These are phyloP conservation scores for Saxispiralis lemnorum DNA, from an alignment of 495 filamentous ascomycete species.

Conservation along the genomic window DNA sequence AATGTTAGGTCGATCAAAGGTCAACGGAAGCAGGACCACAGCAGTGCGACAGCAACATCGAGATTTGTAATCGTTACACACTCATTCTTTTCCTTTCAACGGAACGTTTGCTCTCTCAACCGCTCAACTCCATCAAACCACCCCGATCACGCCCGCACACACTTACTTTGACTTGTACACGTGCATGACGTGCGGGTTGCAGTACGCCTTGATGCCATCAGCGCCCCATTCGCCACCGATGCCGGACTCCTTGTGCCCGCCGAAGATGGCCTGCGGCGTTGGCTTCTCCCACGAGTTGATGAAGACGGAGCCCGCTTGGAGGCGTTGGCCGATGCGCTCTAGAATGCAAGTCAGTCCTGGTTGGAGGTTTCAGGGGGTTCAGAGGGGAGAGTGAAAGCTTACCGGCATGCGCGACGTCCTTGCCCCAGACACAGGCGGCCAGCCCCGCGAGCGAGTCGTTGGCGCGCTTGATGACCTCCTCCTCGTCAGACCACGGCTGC, in stretches of 20 bases:
- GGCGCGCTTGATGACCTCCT: slow-evolving; percentile 33
- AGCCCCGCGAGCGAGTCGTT: slow-evolving; percentile 33
- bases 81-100: too few relatives aligned
- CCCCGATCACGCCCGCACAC: too few relatives aligned
- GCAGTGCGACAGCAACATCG: too few relatives aligned
- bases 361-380: too few relatives aligned
- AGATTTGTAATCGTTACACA: too few relatives aligned
- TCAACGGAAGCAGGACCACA: too few relatives aligned
- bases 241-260: slow-evolving; percentile 48
- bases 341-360: too few relatives aligned
- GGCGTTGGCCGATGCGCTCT: slow-evolving; percentile 24
- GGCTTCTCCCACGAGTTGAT: slow-evolving; percentile 28
- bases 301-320: slow-evolving; percentile 33
- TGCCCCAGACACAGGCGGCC: slow-evolving; percentile 34
- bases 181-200: slow-evolving; percentile 34
- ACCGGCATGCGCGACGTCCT: slow-evolving; percentile 26
- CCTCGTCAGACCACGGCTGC: slow-evolving; percentile 31
- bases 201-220: slow-evolving; percentile 40
- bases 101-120: too few relatives aligned
- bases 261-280: slow-evolving; percentile 38
- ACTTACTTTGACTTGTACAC: slow-evolving; percentile 21
- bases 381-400: too few relatives aligned
- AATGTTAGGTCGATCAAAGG: too few relatives aligned
- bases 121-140: too few relatives aligned
- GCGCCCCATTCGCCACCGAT: slow-evolving; percentile 39